A percentile compares a stretch with the other conserved stretches of the same genome.
phyloP scores from a whole-genome alignment of 495 filamentous ascomycete genomes.

The Trichodelitschia bisporula region DNA sequence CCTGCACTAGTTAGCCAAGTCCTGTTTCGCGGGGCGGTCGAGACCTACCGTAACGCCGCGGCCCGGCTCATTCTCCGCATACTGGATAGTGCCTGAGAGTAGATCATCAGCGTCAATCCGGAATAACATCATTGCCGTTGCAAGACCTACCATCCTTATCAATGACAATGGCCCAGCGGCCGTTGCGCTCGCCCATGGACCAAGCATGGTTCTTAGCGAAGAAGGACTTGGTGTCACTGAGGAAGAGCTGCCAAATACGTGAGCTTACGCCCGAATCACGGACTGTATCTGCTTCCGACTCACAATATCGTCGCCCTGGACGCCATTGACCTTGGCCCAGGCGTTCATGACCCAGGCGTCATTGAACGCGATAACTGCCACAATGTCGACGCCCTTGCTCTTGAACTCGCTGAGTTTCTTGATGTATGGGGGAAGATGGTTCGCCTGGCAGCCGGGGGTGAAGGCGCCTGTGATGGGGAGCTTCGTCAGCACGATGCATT shows the following conservation, averaged over 20 bases:
- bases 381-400: conserved; percentile 64
- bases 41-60: conserved; percentile 33
- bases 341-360: conserved; percentile 85
- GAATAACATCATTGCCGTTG: too few species aligned
- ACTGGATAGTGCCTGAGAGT: conserved; percentile 48
- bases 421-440: conserved; percentile 73
- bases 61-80: conserved; percentile 54
- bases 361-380: conserved; percentile 72
- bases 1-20: conserved; percentile 16
- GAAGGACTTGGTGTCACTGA: conserved; percentile 47
- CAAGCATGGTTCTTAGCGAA: conserved; percentile 74
- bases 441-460: conserved; percentile 76
- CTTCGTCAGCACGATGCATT: conserved; percentile 8
- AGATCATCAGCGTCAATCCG: too few species aligned
- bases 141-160: conserved; percentile 70
- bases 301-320: conserved; percentile 60
- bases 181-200: conserved; percentile 45
- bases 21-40: conserved; percentile 6
- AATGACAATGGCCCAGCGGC: conserved; percentile 63
- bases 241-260: conserved; percentile 38
- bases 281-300: conserved; percentile 10
- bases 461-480: conserved; percentile 38
- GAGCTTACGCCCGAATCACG: neutral
- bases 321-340: conserved; percentile 82
- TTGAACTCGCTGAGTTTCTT: conserved; percentile 44